phyloP scores from a whole-genome alignment of 2,329 filamentous ascomycete genomes.

The Esteya vermicola region DNA sequence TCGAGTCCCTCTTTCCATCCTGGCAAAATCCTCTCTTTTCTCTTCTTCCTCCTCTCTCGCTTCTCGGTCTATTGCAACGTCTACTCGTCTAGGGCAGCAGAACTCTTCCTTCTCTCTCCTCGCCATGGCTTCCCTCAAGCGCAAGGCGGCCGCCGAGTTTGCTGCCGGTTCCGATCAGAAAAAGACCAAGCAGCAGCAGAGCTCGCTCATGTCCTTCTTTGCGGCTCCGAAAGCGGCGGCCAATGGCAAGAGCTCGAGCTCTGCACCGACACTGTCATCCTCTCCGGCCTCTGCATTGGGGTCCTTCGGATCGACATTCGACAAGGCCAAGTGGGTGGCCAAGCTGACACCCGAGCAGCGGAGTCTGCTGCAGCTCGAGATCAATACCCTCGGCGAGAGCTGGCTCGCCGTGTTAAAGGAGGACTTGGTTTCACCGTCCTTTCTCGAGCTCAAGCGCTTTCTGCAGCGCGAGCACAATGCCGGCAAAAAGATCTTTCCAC shows the following conservation, averaged over 20 bases:
- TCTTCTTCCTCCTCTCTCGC: not conserved
- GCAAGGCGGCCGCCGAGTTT: conserved; percentile 40
- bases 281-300: not conserved
- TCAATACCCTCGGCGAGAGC: conserved; percentile 79
- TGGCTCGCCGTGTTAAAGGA: conserved; percentile 86
- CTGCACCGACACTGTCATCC: conserved; percentile 11
- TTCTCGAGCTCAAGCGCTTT: conserved; percentile 79
- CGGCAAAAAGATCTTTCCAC: conserved; percentile 74
- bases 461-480: conserved; percentile 61
- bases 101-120: not conserved
- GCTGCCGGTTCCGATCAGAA: conserved; percentile 38
- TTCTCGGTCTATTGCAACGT: not conserved
- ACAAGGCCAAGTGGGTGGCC: conserved; percentile 84
- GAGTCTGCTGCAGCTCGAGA: conserved; percentile 72
- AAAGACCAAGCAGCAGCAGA: conserved; percentile 50
- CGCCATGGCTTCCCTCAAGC: conserved; percentile 45
- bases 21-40: no score
- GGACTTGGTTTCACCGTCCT: conserved; percentile 64
- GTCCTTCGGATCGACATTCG: conserved; percentile 43
- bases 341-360: conserved; percentile 69
- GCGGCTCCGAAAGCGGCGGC: conserved; percentile 44
- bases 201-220: conserved; percentile 84
- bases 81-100: not conserved
- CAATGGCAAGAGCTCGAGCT: not conserved
- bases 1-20: no score